phyloP scores from a whole-genome alignment of 305 asterid species.

The Fraxinus ornus region DNA sequence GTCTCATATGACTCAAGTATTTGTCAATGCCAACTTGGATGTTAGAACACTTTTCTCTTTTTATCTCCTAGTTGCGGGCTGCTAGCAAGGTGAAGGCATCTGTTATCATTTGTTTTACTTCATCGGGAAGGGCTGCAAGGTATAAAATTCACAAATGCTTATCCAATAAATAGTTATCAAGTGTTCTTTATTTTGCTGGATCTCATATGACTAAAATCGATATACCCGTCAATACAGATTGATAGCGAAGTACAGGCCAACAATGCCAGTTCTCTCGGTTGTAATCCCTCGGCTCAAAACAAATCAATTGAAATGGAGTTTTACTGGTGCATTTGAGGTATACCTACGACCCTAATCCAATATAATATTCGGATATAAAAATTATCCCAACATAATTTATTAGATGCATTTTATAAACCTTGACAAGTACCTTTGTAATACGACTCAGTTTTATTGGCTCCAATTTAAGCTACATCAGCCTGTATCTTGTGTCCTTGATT shows the following conservation, averaged over 20 bases:
- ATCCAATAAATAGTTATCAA: background rate
- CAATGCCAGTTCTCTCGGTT: slow-evolving; percentile 93
- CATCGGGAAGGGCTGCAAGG: slow-evolving; percentile 70
- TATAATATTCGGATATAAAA: background rate
- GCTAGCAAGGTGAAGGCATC: no score
- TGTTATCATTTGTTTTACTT: no score
- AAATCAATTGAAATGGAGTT: slow-evolving; percentile 88
- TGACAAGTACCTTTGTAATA: background rate
- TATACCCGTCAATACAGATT: slow-evolving; percentile 43
- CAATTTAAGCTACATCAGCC: background rate
- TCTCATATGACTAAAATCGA: slow-evolving; percentile 10
- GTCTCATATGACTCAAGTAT: no score
- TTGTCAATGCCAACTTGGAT: no score
- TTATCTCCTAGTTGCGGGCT: no score
- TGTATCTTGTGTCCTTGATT: background rate
- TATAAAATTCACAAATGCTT: slow-evolving; percentile 10
- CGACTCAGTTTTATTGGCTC: background rate
- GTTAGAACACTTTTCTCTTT: no score
- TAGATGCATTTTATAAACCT: slow-evolving; percentile 4
- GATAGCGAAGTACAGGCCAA: slow-evolving; percentile 95
- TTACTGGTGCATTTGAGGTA: slow-evolving; percentile 97
- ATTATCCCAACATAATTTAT: background rate
- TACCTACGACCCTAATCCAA: background rate
- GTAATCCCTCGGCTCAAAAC: slow-evolving; percentile 93
- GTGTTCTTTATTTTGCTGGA: slow-evolving; percentile 2